phyloP scores from a whole-genome alignment of 75 land plant genomes.

The Picea sitchensis region DNA sequence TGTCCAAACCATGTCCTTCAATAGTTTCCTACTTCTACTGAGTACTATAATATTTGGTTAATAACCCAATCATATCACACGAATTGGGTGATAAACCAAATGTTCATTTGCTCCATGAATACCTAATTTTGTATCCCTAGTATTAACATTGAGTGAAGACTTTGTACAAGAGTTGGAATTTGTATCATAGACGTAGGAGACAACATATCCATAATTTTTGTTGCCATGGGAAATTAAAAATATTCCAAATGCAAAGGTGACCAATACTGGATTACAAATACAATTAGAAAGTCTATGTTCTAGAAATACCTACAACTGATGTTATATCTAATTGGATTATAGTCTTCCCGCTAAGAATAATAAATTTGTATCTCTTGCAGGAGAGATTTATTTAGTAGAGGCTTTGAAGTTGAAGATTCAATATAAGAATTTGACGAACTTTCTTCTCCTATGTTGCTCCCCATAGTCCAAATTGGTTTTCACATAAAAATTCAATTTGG shows the following conservation, averaged over 20 bases:
- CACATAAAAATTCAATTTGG: no score
- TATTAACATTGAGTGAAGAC: neutral
- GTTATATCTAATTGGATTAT: constrained; percentile 60
- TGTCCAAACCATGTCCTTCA: constrained; percentile 44
- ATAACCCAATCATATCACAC: constrained; percentile 1
- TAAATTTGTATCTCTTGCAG: no score
- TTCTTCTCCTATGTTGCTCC: no score
- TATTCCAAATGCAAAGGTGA: constrained; percentile 69
- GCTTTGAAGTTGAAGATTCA: no score
- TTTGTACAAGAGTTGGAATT: constrained; percentile 31
- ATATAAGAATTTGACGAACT: no score
- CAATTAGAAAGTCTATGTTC: constrained; percentile 60
- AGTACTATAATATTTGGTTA: neutral
- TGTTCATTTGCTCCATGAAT: no score
- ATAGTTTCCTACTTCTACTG: neutral
- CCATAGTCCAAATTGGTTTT: no score
- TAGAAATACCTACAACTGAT: constrained; percentile 48
- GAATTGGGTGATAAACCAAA: no score
- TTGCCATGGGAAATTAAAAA: constrained; percentile 52
- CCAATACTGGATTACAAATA: constrained; percentile 53
- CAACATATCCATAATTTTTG: constrained; percentile 24
- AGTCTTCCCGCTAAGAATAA: neutral
- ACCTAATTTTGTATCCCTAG: no score
- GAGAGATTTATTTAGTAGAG: no score
- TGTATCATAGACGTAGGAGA: constrained; percentile 35